A percentile compares a stretch with the other conserved stretches of the same genome.
Conservation (phyloP, 768 basidiomycete species). For the Tephrocybe sp. region DNA sequence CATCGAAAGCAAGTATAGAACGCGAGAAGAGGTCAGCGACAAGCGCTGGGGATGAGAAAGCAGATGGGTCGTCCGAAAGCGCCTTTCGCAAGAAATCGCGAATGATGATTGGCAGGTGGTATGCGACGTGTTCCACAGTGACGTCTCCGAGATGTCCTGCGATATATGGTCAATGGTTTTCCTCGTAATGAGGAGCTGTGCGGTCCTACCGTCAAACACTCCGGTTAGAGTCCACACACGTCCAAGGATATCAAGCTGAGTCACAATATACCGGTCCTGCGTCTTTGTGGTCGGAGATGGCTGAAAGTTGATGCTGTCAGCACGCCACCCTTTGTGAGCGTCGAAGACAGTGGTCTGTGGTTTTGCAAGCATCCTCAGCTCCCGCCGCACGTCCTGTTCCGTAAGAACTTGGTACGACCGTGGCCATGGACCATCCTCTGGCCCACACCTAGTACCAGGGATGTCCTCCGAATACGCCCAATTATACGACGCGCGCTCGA, state of each 20-base stretch:
- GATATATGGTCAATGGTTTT: constrained; percentile 11
- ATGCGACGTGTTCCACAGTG: constrained; percentile 67
- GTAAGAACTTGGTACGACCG: constrained; percentile 53
- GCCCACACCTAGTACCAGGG: constrained; percentile 59
- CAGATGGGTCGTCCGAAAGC: constrained; percentile 36
- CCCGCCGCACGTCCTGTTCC: constrained; percentile 53
- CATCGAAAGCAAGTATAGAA: constrained; percentile 61
- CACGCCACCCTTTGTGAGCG: constrained; percentile 33
- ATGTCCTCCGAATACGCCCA: constrained; percentile 62
- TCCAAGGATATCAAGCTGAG: constrained; percentile 54
- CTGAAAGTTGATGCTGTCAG: constrained; percentile 68
- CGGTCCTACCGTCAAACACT: constrained; percentile 63
- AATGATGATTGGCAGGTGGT: constrained; percentile 68
- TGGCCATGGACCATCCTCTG: constrained; percentile 69
- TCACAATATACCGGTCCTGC: constrained; percentile 66
- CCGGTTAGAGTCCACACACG: constrained; percentile 65
- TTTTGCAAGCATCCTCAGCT: constrained; percentile 49
- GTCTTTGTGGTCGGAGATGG: constrained; percentile 54
- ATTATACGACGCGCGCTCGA: constrained; percentile 34
- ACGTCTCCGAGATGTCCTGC: constrained; percentile 69
- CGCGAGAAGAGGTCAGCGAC: constrained; percentile 58
- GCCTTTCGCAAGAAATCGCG: constrained; percentile 54
- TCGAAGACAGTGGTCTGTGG: constrained; percentile 46
- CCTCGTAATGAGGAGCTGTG: constrained; percentile 3
- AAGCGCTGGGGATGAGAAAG: constrained; percentile 42